phyloP scores from a whole-genome alignment of 225 moss, liverwort and hornwort species.

The Marchantia polymorpha region DNA sequence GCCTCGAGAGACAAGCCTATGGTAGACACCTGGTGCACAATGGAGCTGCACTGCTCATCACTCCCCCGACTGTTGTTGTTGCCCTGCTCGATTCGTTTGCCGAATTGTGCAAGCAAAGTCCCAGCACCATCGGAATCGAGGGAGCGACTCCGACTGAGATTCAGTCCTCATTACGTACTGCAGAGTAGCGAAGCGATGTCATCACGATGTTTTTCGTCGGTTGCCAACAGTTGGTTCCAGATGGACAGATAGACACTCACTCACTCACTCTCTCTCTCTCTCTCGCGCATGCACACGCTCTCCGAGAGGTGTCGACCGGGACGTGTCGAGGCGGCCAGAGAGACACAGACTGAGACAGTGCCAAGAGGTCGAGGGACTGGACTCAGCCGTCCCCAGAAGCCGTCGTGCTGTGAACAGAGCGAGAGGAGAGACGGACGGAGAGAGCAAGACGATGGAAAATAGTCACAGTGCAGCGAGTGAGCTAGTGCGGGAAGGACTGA shows the following conservation, averaged over 20 bases:
- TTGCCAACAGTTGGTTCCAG: not conserved
- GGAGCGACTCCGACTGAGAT: not conserved
- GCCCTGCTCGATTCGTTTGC: not conserved
- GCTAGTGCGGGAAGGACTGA: no score
- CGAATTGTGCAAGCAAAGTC: not conserved
- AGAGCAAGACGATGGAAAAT: not conserved
- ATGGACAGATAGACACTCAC: not conserved
- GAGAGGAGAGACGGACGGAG: not conserved
- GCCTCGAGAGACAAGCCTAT: not conserved
- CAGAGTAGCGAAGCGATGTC: not conserved
- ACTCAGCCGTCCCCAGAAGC: not conserved
- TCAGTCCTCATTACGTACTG: not conserved
- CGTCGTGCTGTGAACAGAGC: not conserved
- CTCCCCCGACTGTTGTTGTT: not conserved
- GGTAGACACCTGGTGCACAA: not conserved
- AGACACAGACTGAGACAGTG: not conserved
- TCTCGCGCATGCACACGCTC: not conserved
- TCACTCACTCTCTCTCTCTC: no score
- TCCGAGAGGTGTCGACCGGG: not conserved
- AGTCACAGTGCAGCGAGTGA: not conserved
- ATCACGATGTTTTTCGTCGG: not conserved
- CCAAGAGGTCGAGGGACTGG: not conserved
- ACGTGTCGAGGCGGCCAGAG: not conserved
- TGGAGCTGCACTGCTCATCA: not conserved
- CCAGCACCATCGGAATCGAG: not conserved